phyloP scores from a whole-genome alignment of 2,329 filamentous ascomycete genomes.

The Hypoxylon rubiginosum region DNA sequence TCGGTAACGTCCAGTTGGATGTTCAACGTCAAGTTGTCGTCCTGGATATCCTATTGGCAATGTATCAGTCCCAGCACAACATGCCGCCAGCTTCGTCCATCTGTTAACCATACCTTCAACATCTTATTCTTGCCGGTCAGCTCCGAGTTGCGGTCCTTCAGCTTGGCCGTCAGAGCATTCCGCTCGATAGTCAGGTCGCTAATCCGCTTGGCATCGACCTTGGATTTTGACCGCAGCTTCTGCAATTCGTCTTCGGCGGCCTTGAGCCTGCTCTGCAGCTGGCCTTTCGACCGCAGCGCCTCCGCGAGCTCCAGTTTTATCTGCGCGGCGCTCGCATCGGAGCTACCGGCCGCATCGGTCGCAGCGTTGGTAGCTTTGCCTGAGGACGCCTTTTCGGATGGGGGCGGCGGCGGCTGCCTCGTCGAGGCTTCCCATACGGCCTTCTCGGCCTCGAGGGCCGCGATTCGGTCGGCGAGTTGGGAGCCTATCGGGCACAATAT shows the following conservation, averaged over 20 bases:
- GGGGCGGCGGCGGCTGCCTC: conserved; percentile 42
- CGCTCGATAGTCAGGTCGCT: conserved; percentile 73
- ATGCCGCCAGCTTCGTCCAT: neutral
- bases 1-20: conserved; percentile 90
- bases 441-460: conserved; percentile 72
- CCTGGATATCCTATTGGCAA: conserved; percentile 78
- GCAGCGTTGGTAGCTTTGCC: conserved; percentile 47
- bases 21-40: conserved; percentile 90
- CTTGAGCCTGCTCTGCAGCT: conserved; percentile 74
- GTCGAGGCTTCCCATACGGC: conserved; percentile 52
- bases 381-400: conserved; percentile 43
- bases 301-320: conserved; percentile 79
- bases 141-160: conserved; percentile 89
- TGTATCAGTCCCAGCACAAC: conserved; percentile 10
- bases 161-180: conserved; percentile 70
- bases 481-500: conserved; percentile 46
- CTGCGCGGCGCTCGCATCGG: conserved; percentile 59
- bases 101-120: conserved; percentile 71
- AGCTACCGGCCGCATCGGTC: conserved; percentile 20
- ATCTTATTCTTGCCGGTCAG: conserved; percentile 85
- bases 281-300: conserved; percentile 79
- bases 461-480: conserved; percentile 68
- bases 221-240: conserved; percentile 70
- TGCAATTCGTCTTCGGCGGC: conserved; percentile 73
- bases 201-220: conserved; percentile 72